Conservation (phyloP, 768 basidiomycete genomes). For the Cystofilobasidium ferigula region DNA sequence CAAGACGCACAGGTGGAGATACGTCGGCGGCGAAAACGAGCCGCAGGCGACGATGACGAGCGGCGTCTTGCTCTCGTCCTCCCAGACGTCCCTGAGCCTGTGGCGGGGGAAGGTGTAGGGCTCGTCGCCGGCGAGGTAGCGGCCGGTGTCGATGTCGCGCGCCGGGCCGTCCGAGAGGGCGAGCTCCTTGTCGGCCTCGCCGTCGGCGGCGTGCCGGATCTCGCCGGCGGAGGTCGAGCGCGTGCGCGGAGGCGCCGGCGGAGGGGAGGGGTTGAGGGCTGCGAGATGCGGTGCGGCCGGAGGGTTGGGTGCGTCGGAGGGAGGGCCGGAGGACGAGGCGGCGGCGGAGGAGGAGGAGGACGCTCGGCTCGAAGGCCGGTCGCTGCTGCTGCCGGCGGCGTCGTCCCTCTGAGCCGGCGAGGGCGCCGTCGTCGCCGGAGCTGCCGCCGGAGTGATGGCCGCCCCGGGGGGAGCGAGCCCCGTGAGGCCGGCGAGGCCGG, state of each 20-base stretch:
- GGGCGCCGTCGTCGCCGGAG: too few relatives aligned
- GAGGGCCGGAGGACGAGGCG: too few relatives aligned
- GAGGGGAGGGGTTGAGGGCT: background rate
- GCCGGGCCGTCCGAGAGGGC: background rate
- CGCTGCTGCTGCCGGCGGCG: background rate
- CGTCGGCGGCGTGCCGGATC: conserved; percentile 1
- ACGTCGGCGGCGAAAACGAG: conserved; percentile 96
- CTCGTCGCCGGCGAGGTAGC: conserved; percentile 18
- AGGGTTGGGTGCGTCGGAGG: too few relatives aligned
- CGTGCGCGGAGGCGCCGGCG: background rate
- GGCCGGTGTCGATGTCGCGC: conserved; percentile 16
- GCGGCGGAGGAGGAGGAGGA: background rate
- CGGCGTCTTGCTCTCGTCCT: conserved; percentile 22
- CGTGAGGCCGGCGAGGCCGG: too few relatives aligned
- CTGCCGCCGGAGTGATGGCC: too few relatives aligned
- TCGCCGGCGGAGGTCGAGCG: background rate
- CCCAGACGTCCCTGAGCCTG: conserved; percentile 27
- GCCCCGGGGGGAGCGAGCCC: too few relatives aligned
- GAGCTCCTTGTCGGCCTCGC: conserved; percentile 15
- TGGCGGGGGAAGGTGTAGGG: conserved; percentile 27
- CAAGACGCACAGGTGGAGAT: conserved; percentile 58
- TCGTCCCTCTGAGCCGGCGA: background rate
- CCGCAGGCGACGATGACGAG: conserved; percentile 67
- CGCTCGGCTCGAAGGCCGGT: background rate
- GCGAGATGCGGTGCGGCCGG: background rate